These are phyloP conservation scores for Gaultheria prostrata DNA, from an alignment of 148 eudicot genomes.

Conservation along the genomic window DNA sequence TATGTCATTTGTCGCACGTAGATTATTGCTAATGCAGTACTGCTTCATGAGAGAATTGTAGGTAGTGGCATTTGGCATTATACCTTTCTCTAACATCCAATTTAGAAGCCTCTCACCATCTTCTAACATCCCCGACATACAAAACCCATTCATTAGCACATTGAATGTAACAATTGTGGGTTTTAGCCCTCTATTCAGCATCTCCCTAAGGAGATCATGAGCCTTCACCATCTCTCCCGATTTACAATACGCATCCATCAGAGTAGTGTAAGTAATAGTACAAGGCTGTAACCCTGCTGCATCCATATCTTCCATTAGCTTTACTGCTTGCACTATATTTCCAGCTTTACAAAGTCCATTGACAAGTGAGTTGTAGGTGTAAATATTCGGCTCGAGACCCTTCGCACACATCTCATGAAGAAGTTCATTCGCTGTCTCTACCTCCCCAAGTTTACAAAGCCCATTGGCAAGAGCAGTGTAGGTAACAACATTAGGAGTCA, in stretches of 20 bases:
- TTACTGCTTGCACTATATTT: conserved; percentile 60
- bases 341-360: conserved; percentile 84
- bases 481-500: conserved; percentile 76
- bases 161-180: conserved; percentile 90
- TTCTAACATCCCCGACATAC: conserved; percentile 78
- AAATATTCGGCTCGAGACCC: conserved; percentile 75
- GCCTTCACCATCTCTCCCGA: conserved; percentile 67
- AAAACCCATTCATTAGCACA: conserved; percentile 87
- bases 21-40: conserved; percentile 61
- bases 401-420: conserved; percentile 68
- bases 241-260: conserved; percentile 93
- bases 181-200: conserved; percentile 71
- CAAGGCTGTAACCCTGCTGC: conserved; percentile 64
- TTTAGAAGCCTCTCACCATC: conserved; percentile 72
- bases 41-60: conserved; percentile 87
- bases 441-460: conserved; percentile 81
- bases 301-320: conserved; percentile 74
- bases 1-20: conserved; percentile 55
- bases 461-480: conserved; percentile 91
- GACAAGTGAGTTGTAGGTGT: conserved; percentile 71
- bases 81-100: conserved; percentile 87
- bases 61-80: conserved; percentile 76
- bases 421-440: conserved; percentile 78
- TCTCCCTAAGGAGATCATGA: conserved; percentile 62
- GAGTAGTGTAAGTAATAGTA: conserved; percentile 73